Percentiles rank a stretch among this genome's conserved stretches.
These are phyloP conservation scores for Tilletia setariae DNA, from an alignment of 1,284 basidiomycete genomes.

Conservation along the genomic window DNA sequence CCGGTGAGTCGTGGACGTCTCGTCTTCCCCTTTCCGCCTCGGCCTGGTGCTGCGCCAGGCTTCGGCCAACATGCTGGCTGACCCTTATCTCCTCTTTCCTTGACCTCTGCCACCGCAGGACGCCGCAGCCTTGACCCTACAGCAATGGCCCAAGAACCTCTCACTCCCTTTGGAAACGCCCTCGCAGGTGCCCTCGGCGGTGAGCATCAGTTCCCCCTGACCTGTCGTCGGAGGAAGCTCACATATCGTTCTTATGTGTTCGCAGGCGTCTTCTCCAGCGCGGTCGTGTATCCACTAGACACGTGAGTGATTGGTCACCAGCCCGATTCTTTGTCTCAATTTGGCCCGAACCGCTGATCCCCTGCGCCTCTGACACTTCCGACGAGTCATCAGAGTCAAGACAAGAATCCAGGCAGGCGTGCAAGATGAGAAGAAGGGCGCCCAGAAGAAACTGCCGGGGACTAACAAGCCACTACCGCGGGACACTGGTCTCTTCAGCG, in stretches of 20 bases:
- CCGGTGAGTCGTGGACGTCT: too few species aligned
- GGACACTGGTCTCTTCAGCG: conserved; percentile 44
- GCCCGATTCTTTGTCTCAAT: neutral
- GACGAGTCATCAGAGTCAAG: conserved; percentile 78
- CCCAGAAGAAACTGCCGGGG: conserved; percentile 28
- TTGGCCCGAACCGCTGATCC: too few species aligned
- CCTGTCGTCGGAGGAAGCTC: neutral
- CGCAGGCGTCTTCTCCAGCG: conserved; percentile 50
- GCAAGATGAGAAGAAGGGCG: neutral
- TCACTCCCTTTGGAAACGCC: conserved; percentile 88
- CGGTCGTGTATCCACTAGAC: conserved; percentile 89
- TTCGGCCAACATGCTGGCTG: too few species aligned
- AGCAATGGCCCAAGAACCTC: conserved; percentile 55
- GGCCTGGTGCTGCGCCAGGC: too few species aligned
- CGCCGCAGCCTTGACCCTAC: too few species aligned
- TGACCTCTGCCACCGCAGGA: too few species aligned
- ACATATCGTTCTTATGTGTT: neutral
- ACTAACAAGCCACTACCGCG: conserved; percentile 55
- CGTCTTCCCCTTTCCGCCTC: too few species aligned
- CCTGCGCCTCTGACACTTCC: too few species aligned
- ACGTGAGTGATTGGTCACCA: conserved; percentile 56
- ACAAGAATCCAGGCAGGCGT: conserved; percentile 74
- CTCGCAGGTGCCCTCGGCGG: conserved; percentile 91
- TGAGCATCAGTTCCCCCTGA: conserved; percentile 63
- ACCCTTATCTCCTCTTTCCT: too few species aligned